Evolutionary conservation across 345 rosid genomes (phyloP).

Genomic region (Populus tremula): DNA sequence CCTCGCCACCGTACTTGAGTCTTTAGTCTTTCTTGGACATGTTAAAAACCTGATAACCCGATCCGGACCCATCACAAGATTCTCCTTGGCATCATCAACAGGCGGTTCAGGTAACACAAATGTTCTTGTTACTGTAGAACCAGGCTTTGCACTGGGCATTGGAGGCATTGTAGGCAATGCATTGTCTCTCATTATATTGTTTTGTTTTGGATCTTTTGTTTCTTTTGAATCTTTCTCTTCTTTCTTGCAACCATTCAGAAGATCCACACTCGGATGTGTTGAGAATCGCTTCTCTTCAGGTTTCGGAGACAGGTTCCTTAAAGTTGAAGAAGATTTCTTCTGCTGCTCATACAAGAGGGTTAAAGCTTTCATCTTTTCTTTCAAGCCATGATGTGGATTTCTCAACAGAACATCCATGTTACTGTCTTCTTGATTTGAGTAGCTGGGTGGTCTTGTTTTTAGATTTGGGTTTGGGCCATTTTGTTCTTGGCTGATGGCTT

Average conservation of each 20-base stretch:
- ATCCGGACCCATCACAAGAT: conserved; percentile 48
- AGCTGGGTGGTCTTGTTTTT: conserved; percentile 21
- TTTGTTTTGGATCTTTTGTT: conserved; percentile 23
- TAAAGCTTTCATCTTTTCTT: conserved; percentile 85
- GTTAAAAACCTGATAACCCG: conserved; percentile 52
- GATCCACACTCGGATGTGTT: conserved; percentile 55
- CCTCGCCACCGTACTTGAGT: conserved; percentile 48
- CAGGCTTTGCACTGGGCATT: conserved; percentile 20
- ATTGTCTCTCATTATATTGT: conserved; percentile 50
- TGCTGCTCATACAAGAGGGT: conserved; percentile 88
- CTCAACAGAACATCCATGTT: conserved; percentile 40
- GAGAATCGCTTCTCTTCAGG: conserved; percentile 46
- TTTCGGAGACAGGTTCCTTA: conserved; percentile 45
- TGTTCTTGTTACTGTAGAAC: conserved; percentile 42
- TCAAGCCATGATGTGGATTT: conserved; percentile 87
- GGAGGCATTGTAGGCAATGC: conserved; percentile 18
- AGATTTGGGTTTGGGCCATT: conserved; percentile 25
- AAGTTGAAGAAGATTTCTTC: conserved; percentile 63
- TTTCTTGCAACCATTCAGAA: conserved; percentile 43
- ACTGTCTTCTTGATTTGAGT: conserved; percentile 42
- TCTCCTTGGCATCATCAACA: conserved; percentile 68
- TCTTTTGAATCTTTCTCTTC: conserved; percentile 31
- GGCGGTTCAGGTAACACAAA: conserved; percentile 46
- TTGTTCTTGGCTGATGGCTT: conserved; percentile 34
- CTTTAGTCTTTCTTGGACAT: conserved; percentile 42